Evolutionary conservation across 1,284 basidiomycete genomes (phyloP), one percentile per base, ranked within the genome.

Genomic region (Cystobasidium sp.): DNA sequence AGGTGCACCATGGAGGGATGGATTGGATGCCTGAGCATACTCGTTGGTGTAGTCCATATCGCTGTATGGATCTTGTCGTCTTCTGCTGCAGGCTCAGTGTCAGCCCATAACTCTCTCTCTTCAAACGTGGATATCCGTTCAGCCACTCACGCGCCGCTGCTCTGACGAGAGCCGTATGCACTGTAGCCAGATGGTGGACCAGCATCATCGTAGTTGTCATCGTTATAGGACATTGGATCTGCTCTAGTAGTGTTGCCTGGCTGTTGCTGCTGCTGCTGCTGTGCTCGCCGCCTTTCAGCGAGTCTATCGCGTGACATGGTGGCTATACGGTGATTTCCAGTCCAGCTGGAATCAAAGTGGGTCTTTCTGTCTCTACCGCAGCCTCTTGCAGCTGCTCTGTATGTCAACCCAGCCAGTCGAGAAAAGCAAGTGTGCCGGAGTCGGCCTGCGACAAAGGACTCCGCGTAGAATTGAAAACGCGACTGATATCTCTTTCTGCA

Each of bases 271-370:
- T 51, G 53, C 53, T 56, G 53, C n/a, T 58, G 66, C 39, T 52
- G 52, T n/a, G 53, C 62, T 24, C 62, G 62, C 22, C 46, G 20
- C 16, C 46, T 41, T 43, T 64, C 62, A 12, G 46, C 46, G 10
- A 64, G 62, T 22, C 51, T 55, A 49, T 67, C 52, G 65, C 47
- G 46, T 47, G 56, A 59, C 56, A 59, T 59, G 56, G 56, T 59
- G 14, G 56, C 31, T 31, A 31, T 5, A 43, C 6, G 0, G 56
- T 16, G 39, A 43, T 1, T 41, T 14, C 14, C 10, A n/a, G 24
- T 53, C 16, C 52, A 53, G 52, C 20, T 16, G 9, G 18, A n/a
- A 18, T 10, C 52, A 22, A 53, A 20, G 52, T 12, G 22, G 31
- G 31, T 31, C 31, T 31, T 31, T 31, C 31, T 56, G 8, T 24